Evolutionary conservation across 805 yeast species (phyloP).

Genomic region (Cyberlindnera xishuangbannaensis): DNA sequence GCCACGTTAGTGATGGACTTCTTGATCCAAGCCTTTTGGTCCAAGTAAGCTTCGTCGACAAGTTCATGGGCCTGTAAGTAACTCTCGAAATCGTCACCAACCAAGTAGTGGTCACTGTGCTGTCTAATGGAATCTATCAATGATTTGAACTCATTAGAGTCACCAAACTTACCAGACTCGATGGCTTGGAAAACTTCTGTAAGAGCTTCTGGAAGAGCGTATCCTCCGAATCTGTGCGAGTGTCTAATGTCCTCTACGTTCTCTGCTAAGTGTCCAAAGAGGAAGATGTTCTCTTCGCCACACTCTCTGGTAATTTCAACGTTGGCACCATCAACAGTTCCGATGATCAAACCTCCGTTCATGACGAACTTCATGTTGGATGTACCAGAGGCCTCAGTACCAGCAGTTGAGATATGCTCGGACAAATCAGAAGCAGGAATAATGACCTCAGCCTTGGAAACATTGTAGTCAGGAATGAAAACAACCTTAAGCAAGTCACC

Average conservation of each 20-base stretch:
- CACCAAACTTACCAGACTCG: constrained; percentile 68
- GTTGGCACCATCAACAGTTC: constrained; percentile 96
- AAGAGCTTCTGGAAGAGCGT: constrained; percentile 54
- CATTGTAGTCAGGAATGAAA: constrained; percentile 88
- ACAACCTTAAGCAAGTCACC: constrained; percentile 78
- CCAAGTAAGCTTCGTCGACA: constrained; percentile 65
- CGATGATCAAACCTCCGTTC: constrained; percentile 90
- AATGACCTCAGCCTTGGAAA: constrained; percentile 88
- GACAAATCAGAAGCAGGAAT: constrained; percentile 87
- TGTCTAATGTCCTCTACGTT: constrained; percentile 82
- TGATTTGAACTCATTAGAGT: constrained; percentile 55
- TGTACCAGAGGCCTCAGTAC: constrained; percentile 95
- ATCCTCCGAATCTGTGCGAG: constrained; percentile 55
- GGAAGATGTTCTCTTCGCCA: constrained; percentile 88
- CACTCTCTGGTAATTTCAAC: constrained; percentile 92
- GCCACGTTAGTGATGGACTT: constrained; percentile 79
- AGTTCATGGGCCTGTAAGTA: constrained; percentile 76
- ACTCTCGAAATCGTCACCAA: constrained; percentile 83
- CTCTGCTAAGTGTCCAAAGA: constrained; percentile 88
- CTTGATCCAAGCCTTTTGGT: constrained; percentile 68
- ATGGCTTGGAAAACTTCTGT: constrained; percentile 58
- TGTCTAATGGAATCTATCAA: constrained; percentile 62
- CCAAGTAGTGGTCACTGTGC: constrained; percentile 84
- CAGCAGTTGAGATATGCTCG: constrained; percentile 94
- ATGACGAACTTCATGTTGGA: constrained; percentile 93